Conservation (phyloP, 179 eudicot genomes). For the Carnegiea gigantea region DNA sequence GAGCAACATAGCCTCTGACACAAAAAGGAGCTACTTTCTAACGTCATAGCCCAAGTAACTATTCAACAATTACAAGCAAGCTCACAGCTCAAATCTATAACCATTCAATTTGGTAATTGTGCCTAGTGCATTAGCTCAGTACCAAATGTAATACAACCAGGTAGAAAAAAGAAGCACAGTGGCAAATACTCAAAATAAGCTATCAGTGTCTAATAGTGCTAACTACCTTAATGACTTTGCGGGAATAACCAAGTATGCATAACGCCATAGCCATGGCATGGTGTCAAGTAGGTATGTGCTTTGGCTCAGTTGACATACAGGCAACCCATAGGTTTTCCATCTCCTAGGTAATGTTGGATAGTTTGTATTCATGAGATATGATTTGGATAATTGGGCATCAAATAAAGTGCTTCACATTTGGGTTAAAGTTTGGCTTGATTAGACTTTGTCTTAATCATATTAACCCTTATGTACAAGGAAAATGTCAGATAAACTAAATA, state of each 20-base stretch:
- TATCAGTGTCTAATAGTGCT: not conserved
- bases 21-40: not conserved
- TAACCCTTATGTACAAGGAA: no score
- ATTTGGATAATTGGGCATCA: no score
- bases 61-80: not conserved
- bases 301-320: no score
- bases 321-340: no score
- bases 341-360: no score
- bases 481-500: no score
- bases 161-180: not conserved
- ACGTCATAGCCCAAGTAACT: not conserved
- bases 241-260: no score
- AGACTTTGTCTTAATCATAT: no score
- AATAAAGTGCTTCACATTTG: no score
- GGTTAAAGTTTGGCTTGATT: no score
- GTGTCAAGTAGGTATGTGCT: not conserved
- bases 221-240: no score
- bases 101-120: not conserved
- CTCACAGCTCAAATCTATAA: not conserved
- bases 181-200: not conserved
- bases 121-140: not conserved
- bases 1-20: not conserved
- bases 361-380: no score
- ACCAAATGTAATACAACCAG: not conserved
- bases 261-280: not conserved